Evolutionary conservation across 2,329 filamentous ascomycete genomes (phyloP).

Genomic region (Penicillium sp.): DNA sequence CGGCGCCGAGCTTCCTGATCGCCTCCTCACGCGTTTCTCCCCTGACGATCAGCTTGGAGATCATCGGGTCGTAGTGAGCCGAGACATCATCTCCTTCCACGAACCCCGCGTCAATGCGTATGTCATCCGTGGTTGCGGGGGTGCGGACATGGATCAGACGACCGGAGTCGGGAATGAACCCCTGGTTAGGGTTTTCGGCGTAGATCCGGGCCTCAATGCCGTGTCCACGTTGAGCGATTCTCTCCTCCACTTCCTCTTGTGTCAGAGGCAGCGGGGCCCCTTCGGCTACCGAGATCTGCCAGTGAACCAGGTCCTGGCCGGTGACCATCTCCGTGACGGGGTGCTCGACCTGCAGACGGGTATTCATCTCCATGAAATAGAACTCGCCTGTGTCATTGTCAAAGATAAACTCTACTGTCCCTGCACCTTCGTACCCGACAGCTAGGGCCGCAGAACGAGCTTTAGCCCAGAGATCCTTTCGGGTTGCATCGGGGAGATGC

Average conservation of each 20-base stretch:
- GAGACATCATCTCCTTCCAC: conserved; percentile 86
- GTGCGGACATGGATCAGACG: conserved; percentile 76
- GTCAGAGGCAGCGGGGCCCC: conserved; percentile 62
- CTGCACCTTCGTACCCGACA: conserved; percentile 61
- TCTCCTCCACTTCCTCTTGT: conserved; percentile 60
- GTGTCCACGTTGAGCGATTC: conserved; percentile 70
- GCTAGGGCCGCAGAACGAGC: conserved; percentile 59
- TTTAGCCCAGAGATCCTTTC: conserved; percentile 62
- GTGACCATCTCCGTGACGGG: conserved; percentile 83
- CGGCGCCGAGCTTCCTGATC: conserved; percentile 72
- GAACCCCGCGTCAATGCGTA: conserved; percentile 92
- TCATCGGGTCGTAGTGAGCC: conserved; percentile 97
- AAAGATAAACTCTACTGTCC: conserved; percentile 65
- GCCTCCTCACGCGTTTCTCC: conserved; percentile 72
- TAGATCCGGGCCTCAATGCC: conserved; percentile 96
- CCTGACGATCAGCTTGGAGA: conserved; percentile 91
- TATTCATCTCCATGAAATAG: conserved; percentile 70
- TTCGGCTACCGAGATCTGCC: conserved; percentile 85
- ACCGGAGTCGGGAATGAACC: conserved; percentile 92
- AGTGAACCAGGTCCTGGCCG: conserved; percentile 76
- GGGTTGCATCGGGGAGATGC: conserved; percentile 54
- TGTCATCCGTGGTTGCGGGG: conserved; percentile 62
- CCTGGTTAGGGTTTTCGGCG: conserved; percentile 84
- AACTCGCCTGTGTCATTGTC: conserved; percentile 62
- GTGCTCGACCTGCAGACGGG: conserved; percentile 90